Base-by-base conservation (phyloP, 1,284 basidiomycete genomes). In the Ganoderma lingzhi region DNA sequence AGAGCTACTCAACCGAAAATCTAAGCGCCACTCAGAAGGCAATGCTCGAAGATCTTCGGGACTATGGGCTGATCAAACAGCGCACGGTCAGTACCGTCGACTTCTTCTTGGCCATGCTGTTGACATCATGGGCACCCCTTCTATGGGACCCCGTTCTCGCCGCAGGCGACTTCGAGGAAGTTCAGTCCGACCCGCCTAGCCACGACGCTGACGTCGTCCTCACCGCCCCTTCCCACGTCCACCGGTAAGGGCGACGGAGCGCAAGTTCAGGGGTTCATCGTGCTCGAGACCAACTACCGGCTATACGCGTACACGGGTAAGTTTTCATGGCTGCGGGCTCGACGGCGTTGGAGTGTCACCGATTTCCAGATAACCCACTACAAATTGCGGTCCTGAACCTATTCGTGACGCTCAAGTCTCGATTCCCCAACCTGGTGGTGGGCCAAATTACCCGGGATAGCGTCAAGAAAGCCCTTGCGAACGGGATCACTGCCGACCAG, bases 211-310 rank as follows among this genome's bases (percentile, higher is more conserved):
- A 98, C 93, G 30, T 94, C 94, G 12, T 93, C 92, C 62, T 90
- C 92, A 19, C 91, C 91, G 67, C 88, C 89, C 48, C 82, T 92
- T 77, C 88, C 91, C 66, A 89, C 89, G 45, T 86, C 87, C n/a
- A 84, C 86, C 63, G 86, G 86, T 66, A 83, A 83, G 70, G 86
- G 86, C 70, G 85, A 86, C 62, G 88, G 85, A 65, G 85, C 87
- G 35, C 85, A 87, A 76, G 77, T 78, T 70, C 93, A 96, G 80
- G 95, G 96, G 3, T 99, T 98, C 83, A 93, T 99, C 74, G 93
- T 99, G 75, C 87, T 99, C 45, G 98, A 99, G 84, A 99, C 98
- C 30, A 99, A 99, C 83, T 99, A 99, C 83, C 93, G 97, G 72
- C 84, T 99, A 68, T 99, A 99, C 81, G 98, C 98, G 0, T 99